Conservation (phyloP, 345 rosid species). For the Adansonia digitata region DNA sequence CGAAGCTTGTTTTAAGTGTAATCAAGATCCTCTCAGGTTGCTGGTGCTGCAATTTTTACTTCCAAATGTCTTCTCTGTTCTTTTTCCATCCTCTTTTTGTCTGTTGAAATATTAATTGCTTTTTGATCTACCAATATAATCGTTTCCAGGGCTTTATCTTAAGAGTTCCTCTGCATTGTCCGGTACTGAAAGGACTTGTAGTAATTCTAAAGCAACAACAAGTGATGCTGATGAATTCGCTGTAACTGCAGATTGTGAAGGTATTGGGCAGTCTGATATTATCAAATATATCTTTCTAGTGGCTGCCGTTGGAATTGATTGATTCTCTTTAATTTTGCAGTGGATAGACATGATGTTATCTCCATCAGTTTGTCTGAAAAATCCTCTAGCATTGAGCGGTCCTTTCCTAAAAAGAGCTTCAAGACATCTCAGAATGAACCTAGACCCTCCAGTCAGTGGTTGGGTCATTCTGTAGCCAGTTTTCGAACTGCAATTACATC, state of each 20-base stretch:
- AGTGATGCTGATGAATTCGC: constrained; percentile 32
- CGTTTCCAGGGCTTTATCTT: constrained; percentile 47
- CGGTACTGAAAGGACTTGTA: constrained; percentile 24
- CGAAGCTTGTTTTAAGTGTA: constrained; percentile 47
- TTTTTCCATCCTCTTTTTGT: background rate
- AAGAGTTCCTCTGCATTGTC: constrained; percentile 27
- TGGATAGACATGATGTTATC: constrained; percentile 34
- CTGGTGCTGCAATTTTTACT: background rate
- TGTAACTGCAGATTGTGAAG: constrained; percentile 36
- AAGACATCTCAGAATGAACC: constrained; percentile 41
- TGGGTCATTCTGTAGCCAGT: constrained; percentile 39
- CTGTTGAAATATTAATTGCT: background rate
- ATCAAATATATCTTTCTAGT: constrained; percentile 11
- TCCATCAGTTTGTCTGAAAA: constrained; percentile 38
- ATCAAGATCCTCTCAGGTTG: constrained; percentile 82
- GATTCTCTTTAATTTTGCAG: constrained; percentile 37
- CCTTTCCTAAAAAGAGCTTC: constrained; percentile 33
- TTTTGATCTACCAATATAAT: constrained; percentile 24
- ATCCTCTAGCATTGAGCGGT: constrained; percentile 31
- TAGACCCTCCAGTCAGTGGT: constrained; percentile 30
- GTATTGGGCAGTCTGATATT: constrained; percentile 31
- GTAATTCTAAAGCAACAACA: constrained; percentile 33
- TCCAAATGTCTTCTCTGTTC: background rate
- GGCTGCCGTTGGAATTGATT: constrained; percentile 5
- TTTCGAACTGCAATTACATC: constrained; percentile 42